These are phyloP conservation scores for Dittrichia graveolens DNA, from an alignment of 129 eudicot species.

Conservation along the genomic window DNA sequence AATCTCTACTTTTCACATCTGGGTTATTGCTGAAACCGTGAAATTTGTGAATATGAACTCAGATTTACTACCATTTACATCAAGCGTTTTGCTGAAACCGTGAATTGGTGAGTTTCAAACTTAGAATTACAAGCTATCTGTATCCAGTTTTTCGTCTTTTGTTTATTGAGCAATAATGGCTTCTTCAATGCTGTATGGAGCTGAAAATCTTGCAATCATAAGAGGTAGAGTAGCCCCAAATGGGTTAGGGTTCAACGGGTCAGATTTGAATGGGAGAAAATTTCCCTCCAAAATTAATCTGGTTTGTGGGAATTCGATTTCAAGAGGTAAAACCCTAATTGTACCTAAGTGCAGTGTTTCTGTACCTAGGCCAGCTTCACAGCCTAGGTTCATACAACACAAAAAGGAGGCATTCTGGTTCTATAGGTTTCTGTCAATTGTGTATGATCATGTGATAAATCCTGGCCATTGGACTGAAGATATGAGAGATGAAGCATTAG, in stretches of 20 bases:
- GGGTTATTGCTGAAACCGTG: constrained; percentile 1
- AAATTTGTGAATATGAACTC: constrained; percentile 18
- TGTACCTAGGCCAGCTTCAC: constrained; percentile 49
- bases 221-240: constrained; percentile 34
- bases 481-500: constrained; percentile 49
- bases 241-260: constrained; percentile 37
- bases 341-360: constrained; percentile 43
- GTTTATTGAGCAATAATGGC: constrained; percentile 34
- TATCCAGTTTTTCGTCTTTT: not conserved
- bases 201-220: constrained; percentile 40
- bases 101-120: constrained; percentile 18
- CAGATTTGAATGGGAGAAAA: constrained; percentile 35
- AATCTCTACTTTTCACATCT: not conserved
- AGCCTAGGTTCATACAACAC: constrained; percentile 50
- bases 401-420: constrained; percentile 53
- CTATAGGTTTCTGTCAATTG: constrained; percentile 46
- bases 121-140: not conserved
- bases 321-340: constrained; percentile 30
- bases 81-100: constrained; percentile 16
- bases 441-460: constrained; percentile 49
- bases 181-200: constrained; percentile 44
- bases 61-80: constrained; percentile 9
- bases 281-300: constrained; percentile 22
- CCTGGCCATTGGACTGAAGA: constrained; percentile 54
- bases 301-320: constrained; percentile 19